Conservation (phyloP, 305 asterid genomes). For the Solanum chacoense region DNA sequence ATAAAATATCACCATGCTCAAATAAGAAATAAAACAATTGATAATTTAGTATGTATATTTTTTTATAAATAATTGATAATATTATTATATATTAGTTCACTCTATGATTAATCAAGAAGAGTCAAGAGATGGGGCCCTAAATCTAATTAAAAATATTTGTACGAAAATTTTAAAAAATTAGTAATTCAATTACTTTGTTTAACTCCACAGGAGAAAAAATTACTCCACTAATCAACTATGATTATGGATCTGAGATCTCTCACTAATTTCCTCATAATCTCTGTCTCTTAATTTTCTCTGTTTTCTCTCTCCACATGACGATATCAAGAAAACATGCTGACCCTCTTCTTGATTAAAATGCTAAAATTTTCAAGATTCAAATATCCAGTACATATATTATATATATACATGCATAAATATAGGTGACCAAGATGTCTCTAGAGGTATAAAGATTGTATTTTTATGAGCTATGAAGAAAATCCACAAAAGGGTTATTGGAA, state of each 20-base stretch:
- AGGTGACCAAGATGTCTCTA: background rate
- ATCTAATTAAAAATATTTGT: background rate
- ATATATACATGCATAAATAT: background rate
- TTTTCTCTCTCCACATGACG: background rate
- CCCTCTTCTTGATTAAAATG: background rate
- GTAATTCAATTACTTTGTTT: background rate
- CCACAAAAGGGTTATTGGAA: background rate
- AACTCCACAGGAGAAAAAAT: background rate
- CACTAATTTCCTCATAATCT: background rate
- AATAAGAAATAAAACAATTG: background rate
- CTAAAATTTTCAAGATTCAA: background rate
- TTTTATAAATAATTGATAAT: no score
- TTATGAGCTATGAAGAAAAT: background rate
- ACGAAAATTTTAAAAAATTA: background rate
- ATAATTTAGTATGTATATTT: background rate
- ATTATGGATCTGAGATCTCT: conserved; percentile 12
- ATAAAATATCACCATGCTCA: background rate
- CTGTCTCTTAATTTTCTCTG: background rate
- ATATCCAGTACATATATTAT: background rate
- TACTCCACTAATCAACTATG: background rate
- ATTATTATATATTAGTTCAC: background rate
- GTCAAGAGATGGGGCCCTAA: background rate
- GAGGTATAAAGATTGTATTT: background rate
- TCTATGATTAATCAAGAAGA: background rate
- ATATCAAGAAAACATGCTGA: background rate